Base-by-base conservation (phyloP, 495 filamentous ascomycete genomes). In the Penicillium crystallinum region DNA sequence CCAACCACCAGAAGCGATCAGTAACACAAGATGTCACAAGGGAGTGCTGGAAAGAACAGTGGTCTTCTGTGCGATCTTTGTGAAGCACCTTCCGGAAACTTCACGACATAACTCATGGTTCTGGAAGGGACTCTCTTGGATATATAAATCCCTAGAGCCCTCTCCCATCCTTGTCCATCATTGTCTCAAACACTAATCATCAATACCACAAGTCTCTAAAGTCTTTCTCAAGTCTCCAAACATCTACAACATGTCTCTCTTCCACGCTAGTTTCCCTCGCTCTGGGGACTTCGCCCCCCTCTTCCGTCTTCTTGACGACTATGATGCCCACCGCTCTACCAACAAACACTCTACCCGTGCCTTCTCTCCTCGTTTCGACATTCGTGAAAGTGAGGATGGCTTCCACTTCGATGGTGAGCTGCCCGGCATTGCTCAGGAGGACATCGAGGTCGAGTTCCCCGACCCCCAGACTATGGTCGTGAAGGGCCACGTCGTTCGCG, bases 321-420 rank as follows among this genome's bases (percentile, higher is more conserved):
- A 73, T 38, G 73, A 76, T 51, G 33, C 49, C 57, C 73, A 75
- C 62, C 71, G 69, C 49, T 62, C 65, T 35, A 56, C 39, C 48
- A 48, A 52, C 45, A 56, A 54, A 39, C 17, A 58, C n/a, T 6
- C 41, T 37, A 34, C 62, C 25, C 69, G 68, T 41, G 70, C 78
- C 29, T 91, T 91, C 73, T 69, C 76, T 6, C 89, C 89, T 23
- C 81, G 82, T 61, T 96, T 97, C 70, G 91, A 97, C 66, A 76
- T 96, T 51, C 80, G 79, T 54, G 91, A 96, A 71, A 77, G 74
- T 19, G 73, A 78, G 39, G 67, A 83, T 6, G 68, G 73, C 58
- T 97, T 92, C 71, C 85, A 91, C 62, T 82, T 97, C 6, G 85
- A 95, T 64, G 91, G 90, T 62, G 92, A 97, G 72, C 81, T 97